These are phyloP conservation scores for Cephaloascus fragrans DNA, from an alignment of 805 yeast genomes.

Conservation along the genomic window DNA sequence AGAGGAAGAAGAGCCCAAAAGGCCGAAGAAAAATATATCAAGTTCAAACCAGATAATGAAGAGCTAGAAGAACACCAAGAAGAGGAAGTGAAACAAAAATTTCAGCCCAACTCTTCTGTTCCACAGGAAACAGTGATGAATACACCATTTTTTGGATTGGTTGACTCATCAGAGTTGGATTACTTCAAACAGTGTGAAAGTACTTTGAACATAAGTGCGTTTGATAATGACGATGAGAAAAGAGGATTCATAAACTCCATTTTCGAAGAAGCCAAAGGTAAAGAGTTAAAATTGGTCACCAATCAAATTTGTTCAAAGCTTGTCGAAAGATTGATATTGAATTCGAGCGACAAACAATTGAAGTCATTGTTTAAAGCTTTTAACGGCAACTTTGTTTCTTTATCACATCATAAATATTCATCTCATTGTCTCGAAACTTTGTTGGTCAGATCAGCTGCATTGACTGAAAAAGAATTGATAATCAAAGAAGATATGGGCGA, in stretches of 20 bases:
- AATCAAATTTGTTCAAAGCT: slow-evolving; percentile 92
- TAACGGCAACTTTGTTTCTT: slow-evolving; percentile 62
- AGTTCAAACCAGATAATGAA: slow-evolving; percentile 5
- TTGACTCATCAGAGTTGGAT: slow-evolving; percentile 76
- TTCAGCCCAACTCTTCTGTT: neutral
- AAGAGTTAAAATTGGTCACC: slow-evolving; percentile 85
- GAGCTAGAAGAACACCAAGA: slow-evolving; percentile 1
- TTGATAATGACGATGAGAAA: slow-evolving; percentile 65
- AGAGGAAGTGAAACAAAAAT: neutral
- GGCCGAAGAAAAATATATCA: slow-evolving; percentile 6
- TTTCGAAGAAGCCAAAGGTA: slow-evolving; percentile 77
- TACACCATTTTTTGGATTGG: slow-evolving; percentile 70
- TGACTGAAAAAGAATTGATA: slow-evolving; percentile 65
- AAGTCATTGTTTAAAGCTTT: slow-evolving; percentile 58
- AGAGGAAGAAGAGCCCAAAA: slow-evolving; percentile 23
- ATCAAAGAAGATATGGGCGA: slow-evolving; percentile 30
- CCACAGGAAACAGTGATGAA: slow-evolving; percentile 1
- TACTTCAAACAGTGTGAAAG: slow-evolving; percentile 92
- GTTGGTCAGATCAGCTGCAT: slow-evolving; percentile 61
- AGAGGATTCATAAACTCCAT: slow-evolving; percentile 65
- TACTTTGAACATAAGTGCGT: slow-evolving; percentile 71
- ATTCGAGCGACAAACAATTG: slow-evolving; percentile 55
- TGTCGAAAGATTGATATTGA: slow-evolving; percentile 74
- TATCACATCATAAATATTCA: slow-evolving; percentile 81
- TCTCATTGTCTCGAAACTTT: slow-evolving; percentile 91